Percentiles rank a stretch among this genome's conserved stretches.
Conservation (phyloP, 495 filamentous ascomycete species). For the Aspergillus carlsbadensis region DNA sequence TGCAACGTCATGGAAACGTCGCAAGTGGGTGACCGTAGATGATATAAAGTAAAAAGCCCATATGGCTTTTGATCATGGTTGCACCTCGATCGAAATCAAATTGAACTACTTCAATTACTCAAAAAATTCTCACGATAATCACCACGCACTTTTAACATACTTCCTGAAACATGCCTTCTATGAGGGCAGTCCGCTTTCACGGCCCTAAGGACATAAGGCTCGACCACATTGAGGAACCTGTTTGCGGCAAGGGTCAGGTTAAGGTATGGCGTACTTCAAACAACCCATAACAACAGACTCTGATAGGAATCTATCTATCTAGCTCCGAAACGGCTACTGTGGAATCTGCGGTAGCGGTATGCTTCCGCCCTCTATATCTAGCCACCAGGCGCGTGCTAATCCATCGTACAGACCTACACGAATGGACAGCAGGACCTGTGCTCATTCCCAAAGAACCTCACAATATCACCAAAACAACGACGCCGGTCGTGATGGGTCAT, state of each 20-base stretch:
- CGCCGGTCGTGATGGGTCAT: slow-evolving; percentile 59
- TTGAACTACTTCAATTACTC: neutral
- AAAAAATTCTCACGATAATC: neutral
- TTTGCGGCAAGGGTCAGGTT: slow-evolving; percentile 38
- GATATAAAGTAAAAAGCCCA: neutral
- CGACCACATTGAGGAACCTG: slow-evolving; percentile 36
- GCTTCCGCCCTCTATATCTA: neutral
- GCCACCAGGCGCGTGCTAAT: neutral
- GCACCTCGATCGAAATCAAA: neutral
- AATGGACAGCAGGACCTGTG: slow-evolving; percentile 43
- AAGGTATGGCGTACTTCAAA: slow-evolving; percentile 26
- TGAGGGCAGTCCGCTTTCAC: slow-evolving; percentile 40
- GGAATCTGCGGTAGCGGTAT: slow-evolving; percentile 58
- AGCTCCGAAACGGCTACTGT: slow-evolving; percentile 54
- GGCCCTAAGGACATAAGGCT: slow-evolving; percentile 38
- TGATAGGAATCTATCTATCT: neutral
- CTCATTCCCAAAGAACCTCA: slow-evolving; percentile 53
- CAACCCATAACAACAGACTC: neutral
- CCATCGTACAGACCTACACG: slow-evolving; percentile 5
- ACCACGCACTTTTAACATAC: neutral
- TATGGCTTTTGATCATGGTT: neutral
- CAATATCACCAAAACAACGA: slow-evolving; percentile 50
- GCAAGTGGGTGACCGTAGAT: neutral
- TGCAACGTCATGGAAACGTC: slow-evolving; percentile 13
- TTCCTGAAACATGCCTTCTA: slow-evolving; percentile 16